Base-by-base conservation (phyloP, 768 basidiomycete species). In the Vararia minispora region DNA sequence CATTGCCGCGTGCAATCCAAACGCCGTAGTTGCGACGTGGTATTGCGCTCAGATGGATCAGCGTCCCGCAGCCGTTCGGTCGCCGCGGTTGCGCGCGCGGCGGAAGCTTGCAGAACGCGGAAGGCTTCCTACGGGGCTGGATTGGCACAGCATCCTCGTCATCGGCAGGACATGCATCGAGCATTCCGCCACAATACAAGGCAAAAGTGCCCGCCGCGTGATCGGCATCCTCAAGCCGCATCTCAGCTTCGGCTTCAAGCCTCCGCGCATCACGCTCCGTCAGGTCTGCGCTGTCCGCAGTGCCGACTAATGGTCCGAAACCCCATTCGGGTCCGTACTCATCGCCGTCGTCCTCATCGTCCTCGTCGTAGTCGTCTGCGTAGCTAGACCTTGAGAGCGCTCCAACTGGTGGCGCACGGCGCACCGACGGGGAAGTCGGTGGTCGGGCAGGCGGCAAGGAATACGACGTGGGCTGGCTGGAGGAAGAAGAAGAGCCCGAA, bases 21-120 rank as follows among this genome's bases (percentile, higher is more conserved):
- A 74, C 70, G 18, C 64, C 65, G 23, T 66, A 63, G 17, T 64
- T 61, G 17, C 60, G 61, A n/a, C 69, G 67, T 2, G 71, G 74
- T 7, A 68, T 64, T 14, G 74, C 79, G 11, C 60, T 58, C 36
- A 66, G 44, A 52, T 82, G 79, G 9, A 83, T 52, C 5, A 79
- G 54, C 1, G 76, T 65, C 0, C 80, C 81, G 44, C 80, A 83
- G 0, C 78, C 79, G 41, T 72, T 79, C 6, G 65, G 62, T 30
- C 53, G 53, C 33, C 52, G 50, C 26, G 50, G 30, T 17, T 32
- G 37, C 14, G 41, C n/a, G 37, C 39, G 46, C 40, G 42, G 50
- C 25, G 48, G 33, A 6, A 38, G 28, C 13, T 42, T 32, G 8
- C 51, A 52, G 18, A 58, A 44, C 16, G 56, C 41, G 14, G 52